These are phyloP conservation scores for Naganishia onofrii DNA, from an alignment of 768 basidiomycete species.

Conservation along the genomic window DNA sequence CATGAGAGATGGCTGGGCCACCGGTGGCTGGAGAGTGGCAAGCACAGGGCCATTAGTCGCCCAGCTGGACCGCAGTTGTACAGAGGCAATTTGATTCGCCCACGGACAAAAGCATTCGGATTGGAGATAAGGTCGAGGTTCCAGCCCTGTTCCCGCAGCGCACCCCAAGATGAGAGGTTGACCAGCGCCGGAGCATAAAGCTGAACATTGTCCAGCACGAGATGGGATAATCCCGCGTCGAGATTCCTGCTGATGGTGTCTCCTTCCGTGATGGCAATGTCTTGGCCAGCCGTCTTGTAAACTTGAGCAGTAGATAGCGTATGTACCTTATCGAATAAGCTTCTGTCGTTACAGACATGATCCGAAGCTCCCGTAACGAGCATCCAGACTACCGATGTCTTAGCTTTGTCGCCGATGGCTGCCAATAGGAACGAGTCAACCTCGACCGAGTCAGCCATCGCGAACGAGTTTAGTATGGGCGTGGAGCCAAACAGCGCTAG, in stretches of 20 bases:
- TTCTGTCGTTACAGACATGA: constrained; percentile 1
- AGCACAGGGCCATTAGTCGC: neutral
- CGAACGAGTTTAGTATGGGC: neutral
- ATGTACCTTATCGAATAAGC: neutral
- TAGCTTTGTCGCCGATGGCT: neutral
- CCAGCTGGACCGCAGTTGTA: neutral
- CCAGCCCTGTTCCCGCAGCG: neutral
- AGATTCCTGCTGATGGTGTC: neutral
- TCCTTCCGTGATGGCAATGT: neutral
- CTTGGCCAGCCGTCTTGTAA: neutral
- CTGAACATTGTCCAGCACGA: no score
- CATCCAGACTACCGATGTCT: neutral
- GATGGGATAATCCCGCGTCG: neutral
- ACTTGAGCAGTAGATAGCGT: neutral
- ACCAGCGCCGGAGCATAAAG: neutral
- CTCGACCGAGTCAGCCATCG: neutral
- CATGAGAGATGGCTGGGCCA: neutral
- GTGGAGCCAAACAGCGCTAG: neutral
- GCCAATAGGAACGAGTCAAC: neutral
- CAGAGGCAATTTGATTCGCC: neutral
- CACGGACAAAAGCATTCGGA: no score
- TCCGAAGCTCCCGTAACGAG: neutral
- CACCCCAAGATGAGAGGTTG: constrained; percentile 2
- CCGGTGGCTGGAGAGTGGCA: neutral
- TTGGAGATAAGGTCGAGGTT: neutral